phyloP scores from a whole-genome alignment of 1,284 basidiomycete genomes.

The Prillingera fragicola region DNA sequence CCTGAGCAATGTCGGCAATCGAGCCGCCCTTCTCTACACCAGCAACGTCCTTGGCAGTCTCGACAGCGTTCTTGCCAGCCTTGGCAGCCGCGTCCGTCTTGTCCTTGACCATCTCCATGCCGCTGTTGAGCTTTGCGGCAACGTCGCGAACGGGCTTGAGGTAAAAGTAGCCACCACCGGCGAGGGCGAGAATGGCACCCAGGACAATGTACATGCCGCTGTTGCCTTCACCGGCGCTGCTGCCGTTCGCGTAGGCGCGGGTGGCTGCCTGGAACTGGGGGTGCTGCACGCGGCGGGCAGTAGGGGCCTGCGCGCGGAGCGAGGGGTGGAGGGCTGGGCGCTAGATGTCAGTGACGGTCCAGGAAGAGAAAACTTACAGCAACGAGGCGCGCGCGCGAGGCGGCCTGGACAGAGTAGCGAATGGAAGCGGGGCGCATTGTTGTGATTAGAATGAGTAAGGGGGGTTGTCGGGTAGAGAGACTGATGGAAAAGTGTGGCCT shows the following conservation, averaged over 20 bases:
- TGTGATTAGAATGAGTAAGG: too few relatives aligned
- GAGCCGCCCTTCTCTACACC: background rate
- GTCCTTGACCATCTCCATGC: slow-evolving; percentile 26
- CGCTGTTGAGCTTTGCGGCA: slow-evolving; percentile 21
- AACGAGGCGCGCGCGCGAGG: slow-evolving; percentile 3
- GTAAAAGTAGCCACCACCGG: slow-evolving; percentile 35
- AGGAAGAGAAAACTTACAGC: background rate
- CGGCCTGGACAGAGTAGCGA: slow-evolving; percentile 3
- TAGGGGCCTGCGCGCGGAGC: slow-evolving; percentile 6
- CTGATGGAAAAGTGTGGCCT: too few relatives aligned
- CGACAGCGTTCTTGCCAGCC: background rate
- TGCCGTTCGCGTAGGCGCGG: background rate
- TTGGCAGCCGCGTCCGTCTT: background rate
- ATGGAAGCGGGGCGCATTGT: slow-evolving; percentile 6
- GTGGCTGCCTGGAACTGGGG: slow-evolving; percentile 1
- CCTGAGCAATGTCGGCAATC: slow-evolving; percentile 25
- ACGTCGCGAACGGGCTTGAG: slow-evolving; percentile 45
- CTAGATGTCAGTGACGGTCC: background rate
- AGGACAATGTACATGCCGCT: slow-evolving; percentile 39
- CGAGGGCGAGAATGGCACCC: slow-evolving; percentile 30
- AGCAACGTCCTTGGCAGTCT: slow-evolving; percentile 7
- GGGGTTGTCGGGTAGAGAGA: too few relatives aligned
- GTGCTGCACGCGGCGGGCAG: background rate
- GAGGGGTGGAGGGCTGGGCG: background rate
- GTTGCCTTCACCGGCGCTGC: slow-evolving; percentile 5